Conservation (phyloP, 2,329 filamentous ascomycete species). For the Trichoderma sp. region DNA sequence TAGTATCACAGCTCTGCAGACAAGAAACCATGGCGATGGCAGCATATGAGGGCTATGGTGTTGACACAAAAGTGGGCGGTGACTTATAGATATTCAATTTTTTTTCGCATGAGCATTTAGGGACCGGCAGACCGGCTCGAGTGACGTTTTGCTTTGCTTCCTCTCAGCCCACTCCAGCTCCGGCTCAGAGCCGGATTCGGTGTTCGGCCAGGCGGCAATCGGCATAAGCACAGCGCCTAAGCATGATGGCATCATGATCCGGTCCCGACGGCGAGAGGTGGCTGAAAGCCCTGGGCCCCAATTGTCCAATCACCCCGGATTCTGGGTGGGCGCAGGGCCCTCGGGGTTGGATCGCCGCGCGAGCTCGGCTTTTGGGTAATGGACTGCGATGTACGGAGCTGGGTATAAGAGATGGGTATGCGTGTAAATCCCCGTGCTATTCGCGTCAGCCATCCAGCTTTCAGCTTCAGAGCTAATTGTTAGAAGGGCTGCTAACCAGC, state of each 20-base stretch:
- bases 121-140: background rate
- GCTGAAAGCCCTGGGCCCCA: background rate
- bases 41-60: background rate
- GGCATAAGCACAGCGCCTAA: background rate
- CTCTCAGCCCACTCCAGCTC: slow-evolving; percentile 1
- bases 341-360: slow-evolving; percentile 1
- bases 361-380: background rate
- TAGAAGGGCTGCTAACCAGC: background rate
- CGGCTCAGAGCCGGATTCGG: slow-evolving; percentile 8
- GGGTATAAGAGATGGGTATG: background rate
- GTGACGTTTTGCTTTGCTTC: slow-evolving; percentile 8
- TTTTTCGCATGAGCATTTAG: background rate
- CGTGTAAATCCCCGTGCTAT: background rate
- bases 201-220: slow-evolving; percentile 8
- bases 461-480: background rate
- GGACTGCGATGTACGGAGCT: background rate
- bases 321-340: background rate
- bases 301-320: slow-evolving; percentile 14
- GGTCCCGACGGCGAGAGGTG: background rate
- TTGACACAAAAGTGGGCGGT: background rate
- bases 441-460: background rate
- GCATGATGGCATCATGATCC: slow-evolving; percentile 17
- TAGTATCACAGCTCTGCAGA: background rate
- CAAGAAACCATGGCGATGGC: background rate
- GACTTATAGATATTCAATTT: background rate